Conservation (phyloP, 2,329 filamentous ascomycete species). For the Didymella segeticola region DNA sequence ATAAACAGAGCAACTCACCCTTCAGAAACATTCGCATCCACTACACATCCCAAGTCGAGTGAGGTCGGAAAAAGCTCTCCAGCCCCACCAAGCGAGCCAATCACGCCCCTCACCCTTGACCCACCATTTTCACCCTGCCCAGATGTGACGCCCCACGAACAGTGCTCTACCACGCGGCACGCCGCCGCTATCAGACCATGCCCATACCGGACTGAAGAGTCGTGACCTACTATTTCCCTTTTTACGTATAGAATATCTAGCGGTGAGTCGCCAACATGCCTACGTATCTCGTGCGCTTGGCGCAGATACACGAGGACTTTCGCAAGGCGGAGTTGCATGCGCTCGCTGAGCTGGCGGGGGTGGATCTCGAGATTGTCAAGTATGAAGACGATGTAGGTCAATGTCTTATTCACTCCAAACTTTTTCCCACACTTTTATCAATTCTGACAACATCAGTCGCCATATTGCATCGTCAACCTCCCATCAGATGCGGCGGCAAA, state of each 20-base stretch:
- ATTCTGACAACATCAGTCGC: conserved; percentile 66
- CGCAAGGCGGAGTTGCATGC: conserved; percentile 83
- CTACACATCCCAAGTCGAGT: no score
- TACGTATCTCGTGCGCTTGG: conserved; percentile 89
- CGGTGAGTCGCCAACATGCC: conserved; percentile 33
- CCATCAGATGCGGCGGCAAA: conserved; percentile 68
- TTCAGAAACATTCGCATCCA: no score
- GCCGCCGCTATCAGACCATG: conserved; percentile 17
- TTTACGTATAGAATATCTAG: not conserved
- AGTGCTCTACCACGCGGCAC: not conserved
- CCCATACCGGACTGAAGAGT: conserved; percentile 30
- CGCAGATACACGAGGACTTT: conserved; percentile 90
- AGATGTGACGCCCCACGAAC: conserved; percentile 1
- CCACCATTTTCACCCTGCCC: conserved; percentile 14
- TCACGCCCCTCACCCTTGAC: not conserved
- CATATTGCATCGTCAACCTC: conserved; percentile 80
- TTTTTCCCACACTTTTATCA: not conserved
- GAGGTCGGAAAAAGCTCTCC: conserved; percentile 3
- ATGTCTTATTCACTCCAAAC: not conserved
- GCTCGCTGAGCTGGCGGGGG: conserved; percentile 71
- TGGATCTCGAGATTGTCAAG: conserved; percentile 74
- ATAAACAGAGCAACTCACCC: no score
- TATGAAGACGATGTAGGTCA: conserved; percentile 75
- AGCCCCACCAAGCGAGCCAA: conserved; percentile 6
- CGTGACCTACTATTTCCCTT: not conserved